Conservation (phyloP, 305 asterid genomes). For the Withania somnifera region DNA sequence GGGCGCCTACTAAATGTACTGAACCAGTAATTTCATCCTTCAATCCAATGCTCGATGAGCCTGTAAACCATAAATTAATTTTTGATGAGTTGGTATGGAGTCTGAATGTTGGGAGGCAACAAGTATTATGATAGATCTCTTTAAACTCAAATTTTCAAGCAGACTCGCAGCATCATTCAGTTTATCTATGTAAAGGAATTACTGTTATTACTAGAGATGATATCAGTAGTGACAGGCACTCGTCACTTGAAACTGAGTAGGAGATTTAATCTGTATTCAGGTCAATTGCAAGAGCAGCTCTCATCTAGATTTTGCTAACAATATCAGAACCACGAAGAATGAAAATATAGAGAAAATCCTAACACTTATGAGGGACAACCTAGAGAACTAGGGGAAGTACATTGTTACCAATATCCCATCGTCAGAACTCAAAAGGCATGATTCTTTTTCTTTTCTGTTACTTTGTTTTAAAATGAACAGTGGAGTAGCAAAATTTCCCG, state of each 20-base stretch:
- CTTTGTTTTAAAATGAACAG: background rate
- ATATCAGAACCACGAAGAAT: background rate
- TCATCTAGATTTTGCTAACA: background rate
- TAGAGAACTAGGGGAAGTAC: background rate
- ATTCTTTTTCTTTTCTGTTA: background rate
- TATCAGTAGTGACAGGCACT: background rate
- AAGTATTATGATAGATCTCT: background rate
- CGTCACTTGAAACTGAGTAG: background rate
- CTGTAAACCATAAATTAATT: slow-evolving; percentile 26
- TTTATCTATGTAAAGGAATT: background rate
- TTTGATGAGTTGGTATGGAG: background rate
- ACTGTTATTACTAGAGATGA: background rate
- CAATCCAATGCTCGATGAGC: slow-evolving; percentile 82
- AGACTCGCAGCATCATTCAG: background rate
- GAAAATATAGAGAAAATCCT: background rate
- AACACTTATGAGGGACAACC: background rate
- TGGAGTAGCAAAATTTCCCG: background rate
- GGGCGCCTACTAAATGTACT: slow-evolving; percentile 96
- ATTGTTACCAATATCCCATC: background rate
- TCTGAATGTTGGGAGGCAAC: background rate
- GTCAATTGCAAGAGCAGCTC: background rate
- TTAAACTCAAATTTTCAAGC: slow-evolving; percentile 3
- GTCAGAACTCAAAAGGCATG: background rate
- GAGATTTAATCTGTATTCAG: background rate
- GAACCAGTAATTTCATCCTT: slow-evolving; percentile 97